phyloP scores from a whole-genome alignment of 1,139 yeast species.

The Yamadazyma friedrichii region DNA sequence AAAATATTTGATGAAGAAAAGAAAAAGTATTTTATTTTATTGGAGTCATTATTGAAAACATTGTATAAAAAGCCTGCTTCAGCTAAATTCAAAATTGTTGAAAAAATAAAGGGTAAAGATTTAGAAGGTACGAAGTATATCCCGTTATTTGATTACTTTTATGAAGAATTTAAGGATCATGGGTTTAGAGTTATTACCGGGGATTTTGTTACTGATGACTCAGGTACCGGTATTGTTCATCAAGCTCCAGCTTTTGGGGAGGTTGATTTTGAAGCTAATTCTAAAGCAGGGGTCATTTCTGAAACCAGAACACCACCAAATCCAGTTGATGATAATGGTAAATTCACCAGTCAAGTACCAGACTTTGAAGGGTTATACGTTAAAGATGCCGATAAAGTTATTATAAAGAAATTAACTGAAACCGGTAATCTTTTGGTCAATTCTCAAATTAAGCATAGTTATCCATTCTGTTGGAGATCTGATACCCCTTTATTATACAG shows the following conservation, averaged over 20 bases:
- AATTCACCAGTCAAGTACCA: conserved; percentile 69
- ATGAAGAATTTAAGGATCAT: conserved; percentile 66
- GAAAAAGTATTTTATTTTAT: conserved; percentile 73
- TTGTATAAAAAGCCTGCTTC: conserved; percentile 91
- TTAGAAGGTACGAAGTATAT: conserved; percentile 75
- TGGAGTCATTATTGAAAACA: conserved; percentile 77
- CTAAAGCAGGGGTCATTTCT: conserved; percentile 68
- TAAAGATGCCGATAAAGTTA: conserved; percentile 91
- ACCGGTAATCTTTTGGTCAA: conserved; percentile 72
- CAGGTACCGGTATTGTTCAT: conserved; percentile 99
- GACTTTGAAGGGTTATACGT: conserved; percentile 84
- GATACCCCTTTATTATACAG: conserved; percentile 96
- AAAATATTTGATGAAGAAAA: conserved; percentile 89
- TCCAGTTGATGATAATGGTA: conserved; percentile 92
- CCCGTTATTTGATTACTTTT: conserved; percentile 82
- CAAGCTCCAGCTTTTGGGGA: conserved; percentile 99
- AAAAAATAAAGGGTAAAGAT: conserved; percentile 73
- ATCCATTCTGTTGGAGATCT: conserved; percentile 99
- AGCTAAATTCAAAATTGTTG: conserved; percentile 83
- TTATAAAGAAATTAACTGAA: conserved; percentile 80
- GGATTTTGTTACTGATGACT: conserved; percentile 84
- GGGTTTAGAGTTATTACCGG: conserved; percentile 83
- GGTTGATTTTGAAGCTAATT: conserved; percentile 88
- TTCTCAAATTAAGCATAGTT: conserved; percentile 88
- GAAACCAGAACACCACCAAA: conserved; percentile 79